A percentile compares a stretch with the other conserved stretches of the same genome.
phyloP scores from a whole-genome alignment of 164 flowering plant genomes.

The Taxillus chinensis region DNA sequence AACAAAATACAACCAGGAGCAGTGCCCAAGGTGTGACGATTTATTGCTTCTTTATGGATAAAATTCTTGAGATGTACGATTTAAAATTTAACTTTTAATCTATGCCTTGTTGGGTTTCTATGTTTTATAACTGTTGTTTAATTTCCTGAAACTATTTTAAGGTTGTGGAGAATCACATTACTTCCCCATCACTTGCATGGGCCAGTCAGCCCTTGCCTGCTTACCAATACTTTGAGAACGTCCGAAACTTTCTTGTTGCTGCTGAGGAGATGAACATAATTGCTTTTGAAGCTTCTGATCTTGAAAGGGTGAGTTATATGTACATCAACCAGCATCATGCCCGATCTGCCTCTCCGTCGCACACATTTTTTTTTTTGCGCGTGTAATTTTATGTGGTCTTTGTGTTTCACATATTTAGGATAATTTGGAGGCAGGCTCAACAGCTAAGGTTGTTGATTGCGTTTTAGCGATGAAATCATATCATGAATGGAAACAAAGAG shows the following conservation, averaged over 20 bases:
- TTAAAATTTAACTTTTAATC: background rate
- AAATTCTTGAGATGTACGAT: background rate
- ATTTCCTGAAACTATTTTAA: slow-evolving; percentile 11
- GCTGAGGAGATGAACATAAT: slow-evolving; percentile 64
- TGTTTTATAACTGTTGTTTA: background rate
- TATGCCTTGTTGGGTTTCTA: background rate
- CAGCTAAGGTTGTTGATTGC: slow-evolving; percentile 76
- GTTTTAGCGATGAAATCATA: slow-evolving; percentile 65
- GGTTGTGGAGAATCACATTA: slow-evolving; percentile 54
- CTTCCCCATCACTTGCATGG: slow-evolving; percentile 28
- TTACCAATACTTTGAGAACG: slow-evolving; percentile 89
- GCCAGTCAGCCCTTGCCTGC: slow-evolving; percentile 77
- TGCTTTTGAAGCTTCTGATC: slow-evolving; percentile 86
- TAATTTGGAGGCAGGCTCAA: slow-evolving; percentile 51
- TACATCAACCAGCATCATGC: too few species aligned
- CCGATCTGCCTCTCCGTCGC: background rate
- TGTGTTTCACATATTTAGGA: slow-evolving; percentile 30
- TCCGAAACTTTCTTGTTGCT: slow-evolving; percentile 73
- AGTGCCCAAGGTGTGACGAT: slow-evolving; percentile 53
- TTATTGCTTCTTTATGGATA: background rate
- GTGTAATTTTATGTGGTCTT: background rate
- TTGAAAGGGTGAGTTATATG: slow-evolving; percentile 56
- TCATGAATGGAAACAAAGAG: slow-evolving; percentile 61
- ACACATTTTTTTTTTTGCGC: background rate
- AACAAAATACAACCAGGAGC: slow-evolving; percentile 83